Evolutionary conservation across 495 filamentous ascomycete genomes (phyloP).

Genomic region (Daldinia grandis): DNA sequence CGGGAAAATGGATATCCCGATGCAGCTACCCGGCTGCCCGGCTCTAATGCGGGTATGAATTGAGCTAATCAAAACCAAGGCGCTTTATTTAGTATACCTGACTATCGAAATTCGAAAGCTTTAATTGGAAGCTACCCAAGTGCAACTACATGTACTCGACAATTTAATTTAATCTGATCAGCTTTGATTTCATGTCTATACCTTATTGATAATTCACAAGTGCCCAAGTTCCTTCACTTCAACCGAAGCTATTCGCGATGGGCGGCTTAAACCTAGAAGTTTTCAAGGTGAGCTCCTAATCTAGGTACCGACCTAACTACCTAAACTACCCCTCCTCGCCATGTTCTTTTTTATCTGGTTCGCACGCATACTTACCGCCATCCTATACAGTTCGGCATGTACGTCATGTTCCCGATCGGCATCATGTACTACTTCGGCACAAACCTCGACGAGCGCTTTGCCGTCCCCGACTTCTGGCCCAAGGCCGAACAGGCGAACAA

Average conservation of each 20-base stretch:
- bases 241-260: conserved; percentile 58
- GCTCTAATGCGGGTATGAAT: not conserved
- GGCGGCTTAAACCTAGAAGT: conserved; percentile 93
- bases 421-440: conserved; percentile 99
- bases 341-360: not conserved
- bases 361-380: not conserved
- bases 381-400: conserved; percentile 83
- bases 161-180: conserved; percentile 8
- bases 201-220: not conserved
- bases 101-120: not conserved
- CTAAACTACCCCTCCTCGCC: conserved; percentile 10
- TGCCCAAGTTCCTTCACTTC: not conserved
- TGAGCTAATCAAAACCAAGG: not conserved
- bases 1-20: conserved; percentile 30
- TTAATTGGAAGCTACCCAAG: conserved; percentile 13
- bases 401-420: conserved; percentile 97
- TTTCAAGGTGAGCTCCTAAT: conserved; percentile 74
- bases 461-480: conserved; percentile 93
- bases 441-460: conserved; percentile 92
- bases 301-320: not conserved
- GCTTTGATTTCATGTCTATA: conserved; percentile 4
- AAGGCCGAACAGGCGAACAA: conserved; percentile 83
- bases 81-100: not conserved
- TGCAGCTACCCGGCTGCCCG: not conserved
- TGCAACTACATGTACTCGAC: not conserved